Conservation (phyloP, 2,329 filamentous ascomycete genomes). For the Pezizomycotina sp. region DNA sequence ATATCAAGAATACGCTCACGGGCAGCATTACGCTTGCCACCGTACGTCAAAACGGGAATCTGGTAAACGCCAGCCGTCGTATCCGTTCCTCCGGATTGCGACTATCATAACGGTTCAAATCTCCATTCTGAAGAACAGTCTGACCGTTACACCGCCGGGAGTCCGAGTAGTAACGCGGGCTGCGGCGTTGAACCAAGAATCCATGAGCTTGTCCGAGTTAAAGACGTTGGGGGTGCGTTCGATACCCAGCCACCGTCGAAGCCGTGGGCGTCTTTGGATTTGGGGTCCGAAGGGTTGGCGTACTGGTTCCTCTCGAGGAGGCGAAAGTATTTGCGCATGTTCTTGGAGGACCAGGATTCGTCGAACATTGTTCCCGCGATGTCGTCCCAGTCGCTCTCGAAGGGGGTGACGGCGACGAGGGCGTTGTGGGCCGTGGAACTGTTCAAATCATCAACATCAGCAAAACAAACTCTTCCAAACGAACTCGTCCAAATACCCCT, state of each 20-base stretch:
- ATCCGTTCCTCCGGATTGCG: conserved; percentile 2
- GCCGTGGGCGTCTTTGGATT: conserved; percentile 31
- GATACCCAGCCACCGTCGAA: conserved; percentile 31
- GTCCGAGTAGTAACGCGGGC: too few relatives aligned
- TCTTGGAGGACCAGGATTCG: conserved; percentile 30
- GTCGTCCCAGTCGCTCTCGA: conserved; percentile 32
- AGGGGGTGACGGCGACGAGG: conserved; percentile 28
- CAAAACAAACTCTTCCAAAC: too few relatives aligned
- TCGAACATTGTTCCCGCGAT: conserved; percentile 33
- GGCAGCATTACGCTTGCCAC: conserved; percentile 22
- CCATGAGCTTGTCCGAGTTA: not conserved
- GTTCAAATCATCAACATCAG: too few relatives aligned
- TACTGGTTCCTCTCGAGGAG: conserved; percentile 34
- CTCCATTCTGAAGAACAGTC: too few relatives aligned
- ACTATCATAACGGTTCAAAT: too few relatives aligned
- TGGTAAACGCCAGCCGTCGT: conserved; percentile 3
- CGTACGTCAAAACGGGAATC: too few relatives aligned
- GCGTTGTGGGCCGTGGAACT: conserved; percentile 22
- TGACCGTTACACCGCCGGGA: too few relatives aligned
- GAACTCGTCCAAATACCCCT: too few relatives aligned
- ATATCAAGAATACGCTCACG: conserved; percentile 26
- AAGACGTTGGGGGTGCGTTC: too few relatives aligned
- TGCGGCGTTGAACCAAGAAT: too few relatives aligned
- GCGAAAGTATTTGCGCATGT: conserved; percentile 33
- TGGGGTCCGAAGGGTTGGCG: too few relatives aligned